Evolutionary conservation across 306 rosid species (phyloP).

Genomic region (Cicer yamashitae): DNA sequence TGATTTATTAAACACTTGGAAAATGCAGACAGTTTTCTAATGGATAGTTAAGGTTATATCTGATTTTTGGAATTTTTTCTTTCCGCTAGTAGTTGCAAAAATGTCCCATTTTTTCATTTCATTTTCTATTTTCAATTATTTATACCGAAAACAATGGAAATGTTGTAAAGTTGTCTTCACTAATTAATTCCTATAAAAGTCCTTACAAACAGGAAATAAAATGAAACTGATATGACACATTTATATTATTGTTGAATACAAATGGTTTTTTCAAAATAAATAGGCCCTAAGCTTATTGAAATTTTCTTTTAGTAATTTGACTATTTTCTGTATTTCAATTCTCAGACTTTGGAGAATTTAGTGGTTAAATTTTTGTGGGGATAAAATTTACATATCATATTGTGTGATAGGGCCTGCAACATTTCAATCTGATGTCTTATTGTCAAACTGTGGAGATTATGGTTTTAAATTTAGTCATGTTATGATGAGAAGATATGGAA

Average conservation of each 20-base stretch:
- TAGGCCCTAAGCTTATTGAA: background rate
- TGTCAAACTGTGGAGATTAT: slow-evolving; percentile 22
- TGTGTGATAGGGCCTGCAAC: background rate
- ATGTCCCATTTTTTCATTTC: background rate
- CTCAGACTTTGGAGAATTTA: slow-evolving; percentile 6
- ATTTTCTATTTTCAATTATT: background rate
- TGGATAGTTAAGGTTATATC: background rate
- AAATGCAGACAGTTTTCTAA: background rate
- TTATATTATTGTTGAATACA: background rate
- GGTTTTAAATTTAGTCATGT: background rate
- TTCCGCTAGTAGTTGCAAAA: background rate
- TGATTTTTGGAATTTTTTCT: background rate
- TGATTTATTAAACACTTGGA: background rate
- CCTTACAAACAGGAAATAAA: background rate
- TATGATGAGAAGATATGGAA: slow-evolving; percentile 25
- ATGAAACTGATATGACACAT: background rate
- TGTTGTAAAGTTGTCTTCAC: background rate
- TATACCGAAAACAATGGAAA: background rate
- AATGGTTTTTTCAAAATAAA: background rate
- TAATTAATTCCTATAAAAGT: background rate
- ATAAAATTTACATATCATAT: background rate
- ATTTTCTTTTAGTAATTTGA: slow-evolving; percentile 9
- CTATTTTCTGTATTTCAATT: slow-evolving; percentile 3
- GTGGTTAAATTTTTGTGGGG: background rate
- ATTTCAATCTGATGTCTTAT: slow-evolving; percentile 26